Evolutionary conservation across 257 asterid genomes (phyloP).

Genomic region (Verbena officinalis): DNA sequence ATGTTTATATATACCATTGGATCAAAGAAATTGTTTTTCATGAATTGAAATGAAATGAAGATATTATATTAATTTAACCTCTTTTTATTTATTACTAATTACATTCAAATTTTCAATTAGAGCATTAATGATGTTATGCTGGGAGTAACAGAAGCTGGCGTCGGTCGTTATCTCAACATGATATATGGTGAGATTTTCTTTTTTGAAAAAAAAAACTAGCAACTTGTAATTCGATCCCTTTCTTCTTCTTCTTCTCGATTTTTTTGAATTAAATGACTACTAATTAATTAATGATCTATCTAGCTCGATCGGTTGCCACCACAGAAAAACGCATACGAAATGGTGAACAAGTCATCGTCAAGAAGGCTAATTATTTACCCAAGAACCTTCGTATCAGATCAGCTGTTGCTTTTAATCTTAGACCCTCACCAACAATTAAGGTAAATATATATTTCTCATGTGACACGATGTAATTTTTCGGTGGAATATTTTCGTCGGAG

Average conservation of each 20-base stretch:
- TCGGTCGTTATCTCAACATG: conserved; percentile 39
- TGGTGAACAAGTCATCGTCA: background rate
- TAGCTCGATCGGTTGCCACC: background rate
- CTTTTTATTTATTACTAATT: no score
- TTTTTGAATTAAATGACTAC: background rate
- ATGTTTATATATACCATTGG: no score
- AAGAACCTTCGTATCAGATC: conserved; percentile 35
- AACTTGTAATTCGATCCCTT: no score
- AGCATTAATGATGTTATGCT: conserved; percentile 45
- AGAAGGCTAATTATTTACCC: conserved; percentile 32
- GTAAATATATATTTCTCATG: conserved; percentile 23
- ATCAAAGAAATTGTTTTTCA: no score
- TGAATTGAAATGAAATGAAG: no score
- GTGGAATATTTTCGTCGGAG: no score
- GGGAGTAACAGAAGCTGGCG: conserved; percentile 50
- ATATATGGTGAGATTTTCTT: conserved; percentile 46
- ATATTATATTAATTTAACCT: no score
- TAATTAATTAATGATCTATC: background rate
- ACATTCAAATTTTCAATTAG: conserved; percentile 3
- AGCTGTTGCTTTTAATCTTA: conserved; percentile 37
- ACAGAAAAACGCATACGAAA: background rate
- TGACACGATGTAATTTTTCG: no score
- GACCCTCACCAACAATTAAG: conserved; percentile 40
- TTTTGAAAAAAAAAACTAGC: no score
- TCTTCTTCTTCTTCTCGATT: background rate